These are phyloP conservation scores for Gracilaria gracilis DNA, from an alignment of 23 red algal species.

Conservation along the genomic window DNA sequence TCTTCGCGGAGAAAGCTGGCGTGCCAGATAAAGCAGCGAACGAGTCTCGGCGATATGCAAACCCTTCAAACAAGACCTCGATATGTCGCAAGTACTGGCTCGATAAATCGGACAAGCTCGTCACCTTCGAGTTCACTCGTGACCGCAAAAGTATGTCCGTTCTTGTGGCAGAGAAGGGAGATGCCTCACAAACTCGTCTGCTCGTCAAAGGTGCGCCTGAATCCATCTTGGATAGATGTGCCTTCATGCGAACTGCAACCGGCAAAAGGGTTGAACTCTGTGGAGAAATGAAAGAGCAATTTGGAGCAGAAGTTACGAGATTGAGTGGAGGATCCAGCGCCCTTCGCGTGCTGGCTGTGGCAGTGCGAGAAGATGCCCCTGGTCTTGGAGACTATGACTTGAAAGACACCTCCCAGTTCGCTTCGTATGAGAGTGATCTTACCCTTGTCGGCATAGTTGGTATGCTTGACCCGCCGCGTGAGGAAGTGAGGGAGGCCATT, in stretches of 20 bases:
- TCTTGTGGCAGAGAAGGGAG: constrained; percentile 54
- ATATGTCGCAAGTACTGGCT: constrained; percentile 83
- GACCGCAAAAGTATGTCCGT: constrained; percentile 99
- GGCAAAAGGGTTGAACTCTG: constrained; percentile 54
- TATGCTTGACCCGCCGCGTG: constrained; percentile 97
- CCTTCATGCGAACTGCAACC: constrained; percentile 62
- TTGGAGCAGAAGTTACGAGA: constrained; percentile 54
- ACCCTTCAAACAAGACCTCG: constrained; percentile 47
- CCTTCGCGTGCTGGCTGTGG: constrained; percentile 86
- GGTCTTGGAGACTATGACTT: constrained; percentile 84
- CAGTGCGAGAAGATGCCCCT: constrained; percentile 74
- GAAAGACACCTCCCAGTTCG: constrained; percentile 78
- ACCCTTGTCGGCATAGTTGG: constrained; percentile 95
- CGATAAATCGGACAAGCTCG: constrained; percentile 54
- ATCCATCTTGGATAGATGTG: constrained; percentile 77
- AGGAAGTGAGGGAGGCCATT: constrained; percentile 88
- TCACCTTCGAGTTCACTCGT: constrained; percentile 95
- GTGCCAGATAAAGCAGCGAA: constrained; percentile 61
- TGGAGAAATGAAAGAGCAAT: constrained; percentile 32
- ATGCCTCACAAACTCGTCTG: constrained; percentile 52
- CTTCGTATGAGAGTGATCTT: constrained; percentile 77
- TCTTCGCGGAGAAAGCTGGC: constrained; percentile 93
- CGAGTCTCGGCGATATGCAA: constrained; percentile 20
- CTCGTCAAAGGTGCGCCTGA: constrained; percentile 98
- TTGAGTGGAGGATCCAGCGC: constrained; percentile 69